Evolutionary conservation across 2,329 filamentous ascomycete species (phyloP), one percentile per base, ranked within the genome.

Genomic region (Amauroascus niger): DNA sequence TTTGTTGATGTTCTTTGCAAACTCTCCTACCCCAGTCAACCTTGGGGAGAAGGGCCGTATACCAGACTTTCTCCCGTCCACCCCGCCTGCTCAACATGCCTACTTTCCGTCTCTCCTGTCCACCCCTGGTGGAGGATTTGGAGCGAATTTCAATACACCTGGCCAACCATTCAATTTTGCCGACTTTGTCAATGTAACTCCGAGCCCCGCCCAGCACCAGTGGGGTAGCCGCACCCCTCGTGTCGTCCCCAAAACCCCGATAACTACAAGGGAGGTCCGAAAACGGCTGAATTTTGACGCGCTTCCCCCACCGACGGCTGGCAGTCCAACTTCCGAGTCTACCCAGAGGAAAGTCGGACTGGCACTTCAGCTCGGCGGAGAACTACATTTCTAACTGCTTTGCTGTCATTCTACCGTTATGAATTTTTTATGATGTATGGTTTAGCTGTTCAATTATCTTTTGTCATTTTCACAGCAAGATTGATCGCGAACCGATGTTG

Each of bases 131-230:
- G 50, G 75, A 87, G 58, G 89, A 82, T 20, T 94, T 82, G 54
- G 94, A 84, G 81, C 83, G 43, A 77, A 78, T 47, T 78, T 83
- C 49, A 83, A 81, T 58, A 97, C 91, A 0, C 91, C 91, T 0
- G 84, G 84, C 14, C 86, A 90, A 65, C 80, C 77, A 48, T 94
- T 97, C 70, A 94, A 97, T 73, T 95, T 97, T 72, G 82, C 89
- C 50, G 93, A 98, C 67, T 98, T 95, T 71, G 85, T 97, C 66
- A 96, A 97, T 71, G 91, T 97, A 67, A 95, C 93, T 6, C 93
- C 93, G 0, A 95, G 88, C 65, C 93, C 93, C 18, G 93, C 88
- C 24, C 93, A 96, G 72, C 88, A 83, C 61, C 79, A 83, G 8
- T 96, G 89, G 87, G 69, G 69, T 53, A 73, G 26, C 47, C 75